Conservation (phyloP, 2,329 filamentous ascomycete species). For the Aphanocladium album region DNA sequence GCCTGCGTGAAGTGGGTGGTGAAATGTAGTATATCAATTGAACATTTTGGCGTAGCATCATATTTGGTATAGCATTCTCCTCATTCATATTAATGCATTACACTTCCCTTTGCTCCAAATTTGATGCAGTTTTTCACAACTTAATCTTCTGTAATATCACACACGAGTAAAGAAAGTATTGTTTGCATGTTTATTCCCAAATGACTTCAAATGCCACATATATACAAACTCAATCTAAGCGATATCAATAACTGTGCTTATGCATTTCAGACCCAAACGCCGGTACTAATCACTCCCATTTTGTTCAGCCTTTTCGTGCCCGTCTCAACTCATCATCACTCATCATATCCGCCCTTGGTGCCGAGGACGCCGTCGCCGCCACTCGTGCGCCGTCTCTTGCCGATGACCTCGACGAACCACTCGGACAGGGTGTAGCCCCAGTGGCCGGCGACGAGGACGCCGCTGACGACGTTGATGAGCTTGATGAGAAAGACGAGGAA, state of each 20-base stretch:
- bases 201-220: background rate
- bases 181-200: too few species aligned
- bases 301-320: background rate
- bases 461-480: conserved; percentile 84
- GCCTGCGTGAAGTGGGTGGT: background rate
- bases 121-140: too few species aligned
- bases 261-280: conserved; percentile 3
- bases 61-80: too few species aligned
- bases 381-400: conserved; percentile 41
- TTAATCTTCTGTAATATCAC: too few species aligned
- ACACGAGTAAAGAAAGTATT: too few species aligned
- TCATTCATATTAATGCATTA: too few species aligned
- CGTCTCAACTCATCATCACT: background rate
- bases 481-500: conserved; percentile 72
- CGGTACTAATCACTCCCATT: background rate
- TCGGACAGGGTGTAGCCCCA: conserved; percentile 86
- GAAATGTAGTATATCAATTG: too few species aligned
- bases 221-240: background rate
- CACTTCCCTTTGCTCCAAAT: too few species aligned
- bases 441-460: conserved; percentile 86
- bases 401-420: conserved; percentile 59
- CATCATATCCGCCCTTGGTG: conserved; percentile 35
- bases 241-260: background rate
- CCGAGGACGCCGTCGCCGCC: conserved; percentile 48
- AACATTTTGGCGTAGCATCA: too few species aligned